Percentiles rank a stretch among this genome's conserved stretches.
Evolutionary conservation across 345 rosid genomes (phyloP).

Genomic region (Diplotaxis tenuifolia): DNA sequence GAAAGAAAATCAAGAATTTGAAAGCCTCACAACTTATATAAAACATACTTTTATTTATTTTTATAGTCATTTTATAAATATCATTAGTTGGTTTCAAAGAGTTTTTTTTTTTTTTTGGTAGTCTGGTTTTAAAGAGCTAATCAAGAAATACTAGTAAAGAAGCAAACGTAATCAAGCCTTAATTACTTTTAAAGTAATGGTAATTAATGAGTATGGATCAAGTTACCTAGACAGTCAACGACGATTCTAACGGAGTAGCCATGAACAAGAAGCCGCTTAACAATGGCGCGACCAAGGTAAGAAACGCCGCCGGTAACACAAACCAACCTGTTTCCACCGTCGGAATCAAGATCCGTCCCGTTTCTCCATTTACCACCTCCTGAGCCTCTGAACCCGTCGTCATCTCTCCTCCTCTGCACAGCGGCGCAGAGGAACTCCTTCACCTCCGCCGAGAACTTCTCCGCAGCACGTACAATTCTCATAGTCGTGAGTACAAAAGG

Average conservation of each 20-base stretch:
- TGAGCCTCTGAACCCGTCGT: slow-evolving; percentile 25
- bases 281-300: slow-evolving; percentile 65
- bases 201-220: not conserved
- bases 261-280: slow-evolving; percentile 54
- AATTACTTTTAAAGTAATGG: too few species aligned
- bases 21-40: not conserved
- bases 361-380: slow-evolving; percentile 21
- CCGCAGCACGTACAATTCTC: slow-evolving; percentile 33
- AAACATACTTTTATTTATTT: not conserved
- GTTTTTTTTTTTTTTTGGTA: too few species aligned
- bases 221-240: slow-evolving; percentile 56
- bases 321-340: slow-evolving; percentile 42
- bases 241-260: slow-evolving; percentile 70
- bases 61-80: not conserved
- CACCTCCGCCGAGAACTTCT: slow-evolving; percentile 22
- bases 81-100: not conserved
- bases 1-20: not conserved
- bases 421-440: slow-evolving; percentile 39
- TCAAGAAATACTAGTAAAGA: not conserved
- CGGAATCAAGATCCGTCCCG: slow-evolving; percentile 29
- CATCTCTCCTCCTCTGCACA: slow-evolving; percentile 39
- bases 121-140: not conserved
- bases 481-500: slow-evolving; percentile 6
- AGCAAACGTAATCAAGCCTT: not conserved
- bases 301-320: slow-evolving; percentile 85